phyloP scores from a whole-genome alignment of 2,329 filamentous ascomycete species.

The Phialophora tarda region DNA sequence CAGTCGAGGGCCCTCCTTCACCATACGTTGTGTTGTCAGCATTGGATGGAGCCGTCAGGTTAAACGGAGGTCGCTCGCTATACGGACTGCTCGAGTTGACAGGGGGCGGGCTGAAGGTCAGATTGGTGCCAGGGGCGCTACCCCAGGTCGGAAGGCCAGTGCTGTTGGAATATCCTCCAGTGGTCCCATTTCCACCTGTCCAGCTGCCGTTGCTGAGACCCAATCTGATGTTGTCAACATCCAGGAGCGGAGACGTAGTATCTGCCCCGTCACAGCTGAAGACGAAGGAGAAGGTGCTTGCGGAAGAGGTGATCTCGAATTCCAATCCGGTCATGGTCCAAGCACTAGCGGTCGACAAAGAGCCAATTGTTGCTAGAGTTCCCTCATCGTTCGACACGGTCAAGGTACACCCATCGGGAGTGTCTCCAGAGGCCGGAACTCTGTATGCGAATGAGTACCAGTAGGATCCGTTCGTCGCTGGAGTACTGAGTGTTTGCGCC shows the following conservation, averaged over 20 bases:
- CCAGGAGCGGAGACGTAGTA: conserved; percentile 42
- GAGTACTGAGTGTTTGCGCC: conserved; percentile 13
- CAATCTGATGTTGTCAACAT: conserved; percentile 75
- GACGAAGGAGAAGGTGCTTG: conserved; percentile 18
- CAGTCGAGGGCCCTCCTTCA: background rate
- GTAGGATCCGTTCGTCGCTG: conserved; percentile 18
- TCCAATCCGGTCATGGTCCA: conserved; percentile 22
- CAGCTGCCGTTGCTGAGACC: conserved; percentile 86
- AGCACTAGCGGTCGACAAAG: conserved; percentile 9
- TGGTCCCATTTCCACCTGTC: conserved; percentile 19
- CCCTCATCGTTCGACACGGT: conserved; percentile 22
- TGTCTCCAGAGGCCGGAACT: conserved; percentile 17
- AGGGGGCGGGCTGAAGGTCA: conserved; percentile 8
- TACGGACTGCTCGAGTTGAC: conserved; percentile 14
- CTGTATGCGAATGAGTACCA: conserved; percentile 25
- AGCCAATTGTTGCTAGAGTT: conserved; percentile 8
- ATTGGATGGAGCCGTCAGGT: background rate
- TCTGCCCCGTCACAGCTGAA: conserved; percentile 20
- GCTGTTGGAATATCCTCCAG: conserved; percentile 14
- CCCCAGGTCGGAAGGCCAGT: conserved; percentile 10
- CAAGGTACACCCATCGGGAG: conserved; percentile 18
- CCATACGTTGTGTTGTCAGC: background rate
- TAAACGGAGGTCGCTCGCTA: background rate
- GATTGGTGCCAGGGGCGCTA: conserved; percentile 10
- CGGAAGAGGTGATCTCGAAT: conserved; percentile 16